Base-by-base conservation (phyloP, 192 early-diverging fungal genomes). In the Physocladia obscura region DNA sequence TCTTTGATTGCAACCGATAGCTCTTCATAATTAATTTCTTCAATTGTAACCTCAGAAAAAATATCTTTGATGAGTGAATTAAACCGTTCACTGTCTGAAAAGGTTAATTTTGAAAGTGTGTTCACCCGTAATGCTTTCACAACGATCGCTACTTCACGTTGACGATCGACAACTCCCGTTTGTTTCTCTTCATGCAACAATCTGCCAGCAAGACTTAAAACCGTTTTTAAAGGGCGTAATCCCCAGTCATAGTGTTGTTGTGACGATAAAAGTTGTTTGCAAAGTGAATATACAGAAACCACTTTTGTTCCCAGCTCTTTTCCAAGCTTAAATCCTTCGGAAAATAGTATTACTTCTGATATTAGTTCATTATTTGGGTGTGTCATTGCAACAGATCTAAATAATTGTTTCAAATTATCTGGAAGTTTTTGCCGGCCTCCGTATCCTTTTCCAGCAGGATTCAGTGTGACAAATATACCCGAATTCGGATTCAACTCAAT, bases 211-310 rank as follows among this genome's bases (percentile, higher is more conserved):
- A 83, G 59, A 39, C 80, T 69, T 0, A 87, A 60, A 32, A 82
- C 77, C 0, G 83, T 79, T 69, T 87, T 87, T 13, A 87, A 58
- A 21, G 85, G 83, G 4, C 85, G 68, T 22, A 87, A 58, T 35
- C 85, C 85, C 85, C 85, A 87, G 47, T 87, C 85, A 59, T 87
- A 87, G 48, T 87, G 85, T 70, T 81, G 79, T 52, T 81, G 76
- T 13, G 24, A 21, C 0, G 81, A 81, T 3, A 87, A 59, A 11
- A 87, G 69, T 63, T 87, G 81, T 56, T 83, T 86, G 71, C 82
- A 87, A 1, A 86, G 62, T 2, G 74, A 73, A 59, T 84, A 87
- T 3, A 87, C 77, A 6, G 85, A 81, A 13, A 87, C 83, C 4
- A 87, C 79, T 73, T 87, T 87, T 51, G 78, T 69, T 2, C 83